Evolutionary conservation across 805 yeast species (phyloP).

Genomic region (Zygosaccharomyces kombuchaensis): DNA sequence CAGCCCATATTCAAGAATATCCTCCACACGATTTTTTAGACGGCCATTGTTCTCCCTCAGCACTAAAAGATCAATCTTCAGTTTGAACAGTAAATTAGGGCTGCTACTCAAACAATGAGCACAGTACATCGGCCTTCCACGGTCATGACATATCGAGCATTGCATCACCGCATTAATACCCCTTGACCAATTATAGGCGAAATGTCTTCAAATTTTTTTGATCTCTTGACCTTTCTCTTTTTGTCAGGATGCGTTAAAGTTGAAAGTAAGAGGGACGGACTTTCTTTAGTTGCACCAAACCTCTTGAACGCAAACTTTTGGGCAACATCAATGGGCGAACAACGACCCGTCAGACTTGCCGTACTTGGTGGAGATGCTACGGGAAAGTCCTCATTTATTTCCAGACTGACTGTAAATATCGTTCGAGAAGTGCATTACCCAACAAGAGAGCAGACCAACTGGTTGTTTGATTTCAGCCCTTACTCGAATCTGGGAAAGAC

Average conservation of each 20-base stretch:
- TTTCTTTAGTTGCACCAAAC: not conserved
- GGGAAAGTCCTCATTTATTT: conserved; percentile 58
- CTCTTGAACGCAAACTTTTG: not conserved
- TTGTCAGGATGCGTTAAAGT: not conserved
- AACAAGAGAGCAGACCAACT: conserved; percentile 56
- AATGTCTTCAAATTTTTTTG: not conserved
- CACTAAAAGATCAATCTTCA: conserved; percentile 17
- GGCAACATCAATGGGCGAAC: conserved; percentile 12
- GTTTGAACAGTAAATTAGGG: conserved; percentile 21
- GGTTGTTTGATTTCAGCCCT: conserved; percentile 53
- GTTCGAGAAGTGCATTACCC: conserved; percentile 73
- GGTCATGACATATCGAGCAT: conserved; percentile 24
- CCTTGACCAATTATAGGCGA: not conserved
- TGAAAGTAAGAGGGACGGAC: not conserved
- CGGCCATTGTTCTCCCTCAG: conserved; percentile 13
- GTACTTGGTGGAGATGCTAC: conserved; percentile 55
- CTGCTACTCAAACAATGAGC: conserved; percentile 28
- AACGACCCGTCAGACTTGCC: conserved; percentile 51
- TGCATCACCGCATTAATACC: conserved; percentile 11
- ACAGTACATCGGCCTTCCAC: conserved; percentile 22
- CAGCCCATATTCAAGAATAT: conserved; percentile 20
- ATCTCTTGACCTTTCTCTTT: not conserved
- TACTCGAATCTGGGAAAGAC: conserved; percentile 37
- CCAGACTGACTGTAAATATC: conserved; percentile 44
- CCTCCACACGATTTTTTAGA: conserved; percentile 20